Evolutionary conservation across 208 protist species (phyloP), one percentile per base, ranked within the genome.

Genomic region (Crithidia acanthocephali): DNA sequence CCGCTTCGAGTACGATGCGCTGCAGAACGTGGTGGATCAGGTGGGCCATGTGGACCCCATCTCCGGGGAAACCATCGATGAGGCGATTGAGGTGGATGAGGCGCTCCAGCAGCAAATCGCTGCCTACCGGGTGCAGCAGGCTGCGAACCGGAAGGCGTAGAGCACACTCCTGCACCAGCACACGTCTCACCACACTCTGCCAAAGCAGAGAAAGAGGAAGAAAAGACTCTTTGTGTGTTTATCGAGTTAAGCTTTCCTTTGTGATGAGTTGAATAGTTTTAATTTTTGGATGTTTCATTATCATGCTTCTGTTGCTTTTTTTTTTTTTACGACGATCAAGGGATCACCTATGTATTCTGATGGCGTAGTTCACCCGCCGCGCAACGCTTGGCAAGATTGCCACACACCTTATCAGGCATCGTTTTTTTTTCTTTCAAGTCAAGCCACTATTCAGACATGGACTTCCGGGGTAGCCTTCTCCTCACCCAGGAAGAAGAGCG

Each of bases 21-120:
- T 96, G 40, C 79, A 91, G 63, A 75, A 87, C 48, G 85, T 95
- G 11, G 76, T 95, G n/a, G 72, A 82, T 53, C 71, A 85, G 52
- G 81, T 96, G n/a, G 92, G 92, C 4, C 92, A 96, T 58, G 88
- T 96, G 0, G 88, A 96, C 69, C 92, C 92, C 6, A 68, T 95
- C 42, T 86, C 83, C 6, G 89, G 89, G 2, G 89, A 96, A 70
- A 42, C 76, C 2, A 79, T 96, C 50, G 78, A 83, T 16, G 86
- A 92, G 16, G 84, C 74, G 0, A 47, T 95, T 22, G 79, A 87
- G 35, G 85, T 95, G 7, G 81, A 96, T 56, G 79, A 78, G 27
- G 66, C 64, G 20, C 74, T 96, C 35, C 92, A 94, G 72, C 87
- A 93, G 81, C 85, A 93, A 70, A 96, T 96, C 68, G 86, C 86